A percentile compares a stretch with the other conserved stretches of the same genome.
These are phyloP conservation scores for Amanita subjunquillea DNA, from an alignment of 768 basidiomycete genomes.

Conservation along the genomic window DNA sequence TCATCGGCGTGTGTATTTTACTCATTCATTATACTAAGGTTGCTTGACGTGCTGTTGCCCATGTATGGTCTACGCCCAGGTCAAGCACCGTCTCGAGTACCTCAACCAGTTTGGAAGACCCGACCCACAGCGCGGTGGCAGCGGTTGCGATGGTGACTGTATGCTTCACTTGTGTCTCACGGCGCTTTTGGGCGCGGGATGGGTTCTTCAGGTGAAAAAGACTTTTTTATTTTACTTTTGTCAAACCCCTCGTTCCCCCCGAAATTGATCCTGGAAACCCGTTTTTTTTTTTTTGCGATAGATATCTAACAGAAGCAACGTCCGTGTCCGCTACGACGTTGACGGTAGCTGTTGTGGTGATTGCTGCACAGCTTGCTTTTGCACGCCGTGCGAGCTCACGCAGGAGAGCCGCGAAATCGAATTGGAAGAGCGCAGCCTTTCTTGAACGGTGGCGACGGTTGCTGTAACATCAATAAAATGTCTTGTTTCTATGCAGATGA, in stretches of 20 bases:
- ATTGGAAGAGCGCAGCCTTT: too few relatives aligned
- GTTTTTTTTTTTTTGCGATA: conserved; percentile 5
- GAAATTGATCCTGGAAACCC: too few relatives aligned
- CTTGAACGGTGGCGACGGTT: too few relatives aligned
- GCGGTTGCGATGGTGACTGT: conserved; percentile 24
- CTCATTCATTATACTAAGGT: conserved; percentile 12
- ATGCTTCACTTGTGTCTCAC: conserved; percentile 21
- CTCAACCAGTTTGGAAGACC: conserved; percentile 23
- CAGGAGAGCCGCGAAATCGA: conserved; percentile 21
- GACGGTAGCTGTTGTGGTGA: conserved; percentile 32
- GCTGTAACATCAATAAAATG: too few relatives aligned
- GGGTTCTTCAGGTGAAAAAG: conserved; percentile 24
- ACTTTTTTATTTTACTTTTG: neutral
- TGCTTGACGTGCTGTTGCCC: conserved; percentile 28
- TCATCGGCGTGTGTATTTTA: neutral
- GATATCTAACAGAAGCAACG: conserved; percentile 23
- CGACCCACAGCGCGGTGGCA: conserved; percentile 25
- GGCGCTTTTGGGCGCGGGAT: conserved; percentile 21
- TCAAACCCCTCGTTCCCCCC: too few relatives aligned
- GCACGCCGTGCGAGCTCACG: conserved; percentile 6
- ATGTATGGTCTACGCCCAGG: conserved; percentile 28
- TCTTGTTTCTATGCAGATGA: too few relatives aligned
- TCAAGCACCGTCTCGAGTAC: conserved; percentile 30
- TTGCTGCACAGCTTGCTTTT: conserved; percentile 18
- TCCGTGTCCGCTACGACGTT: conserved; percentile 36